Percentiles rank a stretch among this genome's conserved stretches.
Evolutionary conservation across 2,329 filamentous ascomycete species (phyloP).

Genomic region (Neophaeococcomyces aloes): DNA sequence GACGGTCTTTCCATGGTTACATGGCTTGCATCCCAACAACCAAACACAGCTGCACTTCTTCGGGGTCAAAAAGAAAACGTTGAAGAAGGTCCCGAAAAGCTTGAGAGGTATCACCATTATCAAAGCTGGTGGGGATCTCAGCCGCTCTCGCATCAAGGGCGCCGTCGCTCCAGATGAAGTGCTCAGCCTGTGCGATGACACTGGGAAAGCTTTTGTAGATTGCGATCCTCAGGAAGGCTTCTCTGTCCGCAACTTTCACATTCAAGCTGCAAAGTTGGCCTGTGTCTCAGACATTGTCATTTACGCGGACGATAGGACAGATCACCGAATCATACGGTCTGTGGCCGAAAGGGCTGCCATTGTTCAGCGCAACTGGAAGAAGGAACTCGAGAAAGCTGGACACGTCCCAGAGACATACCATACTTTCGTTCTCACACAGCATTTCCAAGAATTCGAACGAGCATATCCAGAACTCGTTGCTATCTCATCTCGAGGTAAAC

Average conservation of each 20-base stretch:
- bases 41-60: slow-evolving; percentile 86
- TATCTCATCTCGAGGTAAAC: slow-evolving; percentile 57
- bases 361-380: slow-evolving; percentile 67
- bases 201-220: slow-evolving; percentile 58
- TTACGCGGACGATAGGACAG: slow-evolving; percentile 63
- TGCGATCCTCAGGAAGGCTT: slow-evolving; percentile 83
- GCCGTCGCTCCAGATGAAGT: slow-evolving; percentile 76
- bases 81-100: slow-evolving; percentile 62
- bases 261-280: slow-evolving; percentile 80
- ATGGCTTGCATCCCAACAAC: slow-evolving; percentile 83
- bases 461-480: slow-evolving; percentile 61
- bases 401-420: slow-evolving; percentile 59
- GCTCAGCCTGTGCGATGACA: slow-evolving; percentile 44
- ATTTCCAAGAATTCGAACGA: slow-evolving; percentile 55
- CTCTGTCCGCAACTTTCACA: slow-evolving; percentile 93
- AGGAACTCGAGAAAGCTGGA: slow-evolving; percentile 49
- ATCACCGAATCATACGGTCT: slow-evolving; percentile 55
- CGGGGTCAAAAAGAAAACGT: slow-evolving; percentile 59
- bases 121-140: slow-evolving; percentile 75
- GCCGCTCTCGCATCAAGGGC: slow-evolving; percentile 67
- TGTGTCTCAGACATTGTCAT: slow-evolving; percentile 84
- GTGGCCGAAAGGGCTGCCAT: slow-evolving; percentile 54
- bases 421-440: slow-evolving; percentile 64
- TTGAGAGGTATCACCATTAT: slow-evolving; percentile 74
- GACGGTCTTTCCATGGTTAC: slow-evolving; percentile 91